These are phyloP conservation scores for Colletotrichum chlorophyti DNA, from an alignment of 2,329 filamentous ascomycete species.

Conservation along the genomic window DNA sequence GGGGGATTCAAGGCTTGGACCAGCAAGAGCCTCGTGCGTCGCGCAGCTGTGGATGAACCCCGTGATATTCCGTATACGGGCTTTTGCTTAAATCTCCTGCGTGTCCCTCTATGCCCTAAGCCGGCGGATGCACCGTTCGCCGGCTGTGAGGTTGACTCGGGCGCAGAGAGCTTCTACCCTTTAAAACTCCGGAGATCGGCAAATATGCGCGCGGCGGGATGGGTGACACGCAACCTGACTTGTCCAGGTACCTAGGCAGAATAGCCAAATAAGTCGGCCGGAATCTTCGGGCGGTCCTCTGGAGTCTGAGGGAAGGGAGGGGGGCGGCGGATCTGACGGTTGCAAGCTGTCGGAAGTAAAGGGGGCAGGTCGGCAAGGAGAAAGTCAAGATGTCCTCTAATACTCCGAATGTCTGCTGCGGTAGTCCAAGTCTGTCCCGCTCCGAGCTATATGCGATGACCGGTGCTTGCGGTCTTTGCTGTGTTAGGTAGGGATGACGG, in stretches of 20 bases:
- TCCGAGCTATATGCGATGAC: constrained; percentile 7
- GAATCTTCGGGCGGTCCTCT: not conserved
- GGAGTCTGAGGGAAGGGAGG: too few relatives aligned
- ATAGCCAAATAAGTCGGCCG: not conserved
- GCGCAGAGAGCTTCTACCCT: not conserved
- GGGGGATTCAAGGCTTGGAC: too few relatives aligned
- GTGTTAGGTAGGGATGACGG: constrained; percentile 5
- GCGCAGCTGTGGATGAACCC: constrained; percentile 8
- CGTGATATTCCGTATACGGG: constrained; percentile 11
- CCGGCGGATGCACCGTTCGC: not conserved
- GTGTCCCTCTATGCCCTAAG: too few relatives aligned
- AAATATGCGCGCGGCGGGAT: not conserved
- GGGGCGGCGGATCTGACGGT: not conserved
- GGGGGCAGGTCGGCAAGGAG: too few relatives aligned
- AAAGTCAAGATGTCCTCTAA: too few relatives aligned
- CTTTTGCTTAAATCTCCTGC: too few relatives aligned
- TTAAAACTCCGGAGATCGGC: constrained; percentile 5
- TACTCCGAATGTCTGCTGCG: not conserved
- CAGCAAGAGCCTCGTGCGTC: constrained; percentile 13
- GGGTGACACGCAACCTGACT: not conserved
- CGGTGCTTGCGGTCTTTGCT: constrained; percentile 19
- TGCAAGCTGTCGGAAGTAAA: not conserved
- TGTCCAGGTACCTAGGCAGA: not conserved
- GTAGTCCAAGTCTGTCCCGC: too few relatives aligned
- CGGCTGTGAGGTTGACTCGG: not conserved